Base-by-base conservation (phyloP, 306 rosid genomes). In the Vigna angularis region DNA sequence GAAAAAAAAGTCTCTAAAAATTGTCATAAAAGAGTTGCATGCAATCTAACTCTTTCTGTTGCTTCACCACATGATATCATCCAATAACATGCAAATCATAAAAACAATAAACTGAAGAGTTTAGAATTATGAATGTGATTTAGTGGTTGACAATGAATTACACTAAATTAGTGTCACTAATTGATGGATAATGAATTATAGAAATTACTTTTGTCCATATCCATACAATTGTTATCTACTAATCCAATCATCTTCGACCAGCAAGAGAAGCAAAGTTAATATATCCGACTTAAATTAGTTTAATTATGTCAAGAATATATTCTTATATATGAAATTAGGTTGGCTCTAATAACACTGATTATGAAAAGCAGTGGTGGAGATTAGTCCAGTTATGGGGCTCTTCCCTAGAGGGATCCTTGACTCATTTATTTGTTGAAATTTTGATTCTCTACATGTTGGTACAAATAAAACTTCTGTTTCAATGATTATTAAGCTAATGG, bases 121-220 rank as follows among this genome's bases (percentile, higher is more conserved):
- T 26, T 59, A 28, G 66, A 59, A 59, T 28, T 28, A 14, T 28
- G 66, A 59, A 59, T 59, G 5, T 28, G 42, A 36, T 28, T 59
- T 59, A 59, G 66, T 61, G 66, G 44, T 28, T 61, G 66, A 61
- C 66, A 61, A 30, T 14, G 66, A 61, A 61, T 28, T 30, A 30
- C 66, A 30, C 66, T 45, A 45, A 45, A 45, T 12, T 45, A 11
- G 50, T 45, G 50, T 45, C 5, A 45, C 50, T 61, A 61, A 61
- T 61, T 14, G 42, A 32, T 61, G 20, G 42, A 30, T 20, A 61
- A 30, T 61, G 66, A 61, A 28, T 61, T 61, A 30, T 61, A 30
- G 44, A 30, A 61, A 30, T 30, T 61, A 14, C 66, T 61, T 61
- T 61, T 61, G 18, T 61, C 12, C 20, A 30, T 30, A 28, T 61